Base-by-base conservation (phyloP, 2,329 filamentous ascomycete genomes). In the Westerdykella aurantiaca region DNA sequence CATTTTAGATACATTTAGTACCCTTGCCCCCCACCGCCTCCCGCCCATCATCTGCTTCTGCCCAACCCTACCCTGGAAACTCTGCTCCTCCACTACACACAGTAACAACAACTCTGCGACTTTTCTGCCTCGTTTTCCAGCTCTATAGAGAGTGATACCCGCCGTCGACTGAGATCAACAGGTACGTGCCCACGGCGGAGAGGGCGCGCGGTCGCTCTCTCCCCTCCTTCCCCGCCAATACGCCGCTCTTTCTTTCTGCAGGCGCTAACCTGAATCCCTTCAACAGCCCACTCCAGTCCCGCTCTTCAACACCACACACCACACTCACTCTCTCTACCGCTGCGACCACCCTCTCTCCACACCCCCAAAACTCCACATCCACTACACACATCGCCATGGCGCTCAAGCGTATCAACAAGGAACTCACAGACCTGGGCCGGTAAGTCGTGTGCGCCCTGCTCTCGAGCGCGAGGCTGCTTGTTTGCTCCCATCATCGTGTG, bases 391-490 rank as follows among this genome's bases (percentile, higher is more conserved):
- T 37, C 47, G 43, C 58, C 49, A 93, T 93, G 87, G 87, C 87
- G 73, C 81, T 93, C 64, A 93, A 93, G 85, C 83, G 87, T 73
- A 93, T 93, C 74, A 91, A 91, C 81, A 93, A 90, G 83, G 87
- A 93, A 75, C 82, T 93, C 70, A 84, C 85, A 72, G 87, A 93
- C 71, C 80, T 93, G 73, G 87, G 87, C 76, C 86, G 87, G 87
- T 91, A 73, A 58, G 71, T 71, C 47, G 50, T 49, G 47, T 38
- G 37, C 43, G 22, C 46, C 49, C 41, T 51, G 44, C 25, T 43
- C 51, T 44, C 51, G 34, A 49, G 37, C 42, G 48, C 48, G 47
- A 40, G 47, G 47, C 52, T 48, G 51, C 52, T 39, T 53, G 55
- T 50, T 51, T 64, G 63, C 66, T 68, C 63, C 64, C 66, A 68